Evolutionary conservation across 78 protist species (phyloP).

Genomic region (Abeoforma whisleri): DNA sequence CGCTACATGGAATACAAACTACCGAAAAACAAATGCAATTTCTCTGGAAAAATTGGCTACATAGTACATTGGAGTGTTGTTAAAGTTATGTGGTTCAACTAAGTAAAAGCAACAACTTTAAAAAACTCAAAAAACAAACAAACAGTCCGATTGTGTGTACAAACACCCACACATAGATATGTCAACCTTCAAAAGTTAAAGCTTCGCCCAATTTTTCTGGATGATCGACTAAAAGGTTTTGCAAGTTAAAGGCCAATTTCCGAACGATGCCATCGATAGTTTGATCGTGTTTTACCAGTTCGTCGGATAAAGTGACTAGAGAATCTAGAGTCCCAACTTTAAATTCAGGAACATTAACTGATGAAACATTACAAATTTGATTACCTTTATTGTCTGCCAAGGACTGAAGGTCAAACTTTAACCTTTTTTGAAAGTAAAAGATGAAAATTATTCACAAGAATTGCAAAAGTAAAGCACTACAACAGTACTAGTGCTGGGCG

Average conservation of each 20-base stretch:
- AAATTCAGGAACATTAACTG: constrained; percentile 16
- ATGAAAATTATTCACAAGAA: too few species aligned
- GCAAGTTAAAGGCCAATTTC: constrained; percentile 21
- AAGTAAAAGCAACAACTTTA: neutral
- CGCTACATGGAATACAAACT: neutral
- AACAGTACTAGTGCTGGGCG: too few species aligned
- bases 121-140: neutral
- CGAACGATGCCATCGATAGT: constrained; percentile 21
- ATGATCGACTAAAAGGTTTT: constrained; percentile 23
- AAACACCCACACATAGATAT: neutral
- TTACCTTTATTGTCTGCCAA: too few species aligned
- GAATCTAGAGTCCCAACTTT: constrained; percentile 66
- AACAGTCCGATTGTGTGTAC: neutral
- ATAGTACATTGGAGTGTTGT: too few species aligned
- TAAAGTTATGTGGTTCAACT: too few species aligned
- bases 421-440: too few species aligned
- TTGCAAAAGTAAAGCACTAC: too few species aligned
- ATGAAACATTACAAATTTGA: too few species aligned
- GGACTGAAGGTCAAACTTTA: too few species aligned
- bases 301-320: constrained; percentile 54
- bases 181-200: neutral
- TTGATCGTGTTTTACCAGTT: constrained; percentile 42
- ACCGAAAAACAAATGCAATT: neutral
- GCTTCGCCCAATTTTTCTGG: constrained; percentile 23
- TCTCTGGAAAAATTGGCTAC: too few species aligned